Conservation (phyloP, 2,329 filamentous ascomycete genomes). For the Fusarium citri region DNA sequence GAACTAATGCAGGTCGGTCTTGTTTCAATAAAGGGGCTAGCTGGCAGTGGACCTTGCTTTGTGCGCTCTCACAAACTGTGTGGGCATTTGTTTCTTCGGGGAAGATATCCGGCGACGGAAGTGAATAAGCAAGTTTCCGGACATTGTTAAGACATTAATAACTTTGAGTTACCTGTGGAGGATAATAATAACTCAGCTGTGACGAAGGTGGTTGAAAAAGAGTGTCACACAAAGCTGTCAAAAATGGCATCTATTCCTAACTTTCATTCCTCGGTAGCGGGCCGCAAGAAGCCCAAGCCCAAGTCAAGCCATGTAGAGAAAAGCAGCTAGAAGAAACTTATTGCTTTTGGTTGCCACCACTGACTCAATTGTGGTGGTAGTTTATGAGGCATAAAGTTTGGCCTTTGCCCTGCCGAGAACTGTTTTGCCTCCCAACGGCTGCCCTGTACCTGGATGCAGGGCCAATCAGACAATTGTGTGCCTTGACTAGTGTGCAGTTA, state of each 20-base stretch:
- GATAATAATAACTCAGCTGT: slow-evolving; percentile 9
- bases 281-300: neutral
- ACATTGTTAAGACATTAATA: neutral
- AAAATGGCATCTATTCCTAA: neutral
- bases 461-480: slow-evolving; percentile 26
- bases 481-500: slow-evolving; percentile 32
- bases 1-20: slow-evolving; percentile 40
- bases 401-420: neutral
- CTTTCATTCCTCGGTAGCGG: slow-evolving; percentile 20
- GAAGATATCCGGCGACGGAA: neutral
- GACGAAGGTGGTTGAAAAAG: slow-evolving; percentile 15
- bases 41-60: slow-evolving; percentile 1
- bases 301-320: slow-evolving; percentile 2
- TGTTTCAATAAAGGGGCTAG: slow-evolving; percentile 38
- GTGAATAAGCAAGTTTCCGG: neutral
- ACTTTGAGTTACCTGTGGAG: neutral
- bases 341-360: slow-evolving; percentile 5
- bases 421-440: slow-evolving; percentile 28
- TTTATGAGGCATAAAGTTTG: slow-evolving; percentile 27
- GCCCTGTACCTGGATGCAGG: slow-evolving; percentile 2
- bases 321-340: slow-evolving; percentile 11
- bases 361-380: slow-evolving; percentile 4
- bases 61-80: slow-evolving; percentile 4
- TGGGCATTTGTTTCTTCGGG: slow-evolving; percentile 28
- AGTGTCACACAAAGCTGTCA: slow-evolving; percentile 9